Conservation (phyloP, 2,329 filamentous ascomycete genomes). For the Colletotrichum graminicola region DNA sequence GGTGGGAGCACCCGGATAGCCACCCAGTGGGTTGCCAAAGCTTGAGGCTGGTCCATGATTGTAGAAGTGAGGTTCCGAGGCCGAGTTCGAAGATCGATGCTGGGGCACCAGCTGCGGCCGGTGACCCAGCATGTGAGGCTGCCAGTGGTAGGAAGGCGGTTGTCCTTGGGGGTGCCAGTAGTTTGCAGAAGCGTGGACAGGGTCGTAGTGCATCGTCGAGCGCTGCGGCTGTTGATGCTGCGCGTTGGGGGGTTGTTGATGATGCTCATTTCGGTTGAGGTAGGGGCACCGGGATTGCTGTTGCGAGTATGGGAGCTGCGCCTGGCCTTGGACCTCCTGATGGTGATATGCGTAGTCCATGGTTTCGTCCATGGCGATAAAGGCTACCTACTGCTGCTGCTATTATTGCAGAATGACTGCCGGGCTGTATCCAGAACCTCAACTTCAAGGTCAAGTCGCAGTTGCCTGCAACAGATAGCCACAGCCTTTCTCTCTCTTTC, state of each 20-base stretch:
- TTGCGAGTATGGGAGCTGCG: conserved; percentile 26
- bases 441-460: neutral
- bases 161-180: conserved; percentile 44
- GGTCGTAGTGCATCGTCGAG: conserved; percentile 46
- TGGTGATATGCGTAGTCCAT: conserved; percentile 41
- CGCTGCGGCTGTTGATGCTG: conserved; percentile 11
- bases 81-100: conserved; percentile 24
- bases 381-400: neutral
- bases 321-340: conserved; percentile 24
- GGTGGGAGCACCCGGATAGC: conserved; percentile 17
- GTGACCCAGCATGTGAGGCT: conserved; percentile 12
- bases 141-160: conserved; percentile 29
- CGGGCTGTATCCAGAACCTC: neutral
- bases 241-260: conserved; percentile 8
- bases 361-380: conserved; percentile 30
- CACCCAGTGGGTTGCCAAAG: conserved; percentile 7
- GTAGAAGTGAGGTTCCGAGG: conserved; percentile 25
- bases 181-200: conserved; percentile 46
- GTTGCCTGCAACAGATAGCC: conserved; percentile 1
- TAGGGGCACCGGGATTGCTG: conserved; percentile 31
- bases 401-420: neutral
- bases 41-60: conserved; percentile 13
- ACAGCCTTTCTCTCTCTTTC: conserved; percentile 2
- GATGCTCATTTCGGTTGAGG: conserved; percentile 15
- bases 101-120: conserved; percentile 17